These are phyloP conservation scores for Pleurotus djamor DNA, from an alignment of 768 basidiomycete genomes.

Conservation along the genomic window DNA sequence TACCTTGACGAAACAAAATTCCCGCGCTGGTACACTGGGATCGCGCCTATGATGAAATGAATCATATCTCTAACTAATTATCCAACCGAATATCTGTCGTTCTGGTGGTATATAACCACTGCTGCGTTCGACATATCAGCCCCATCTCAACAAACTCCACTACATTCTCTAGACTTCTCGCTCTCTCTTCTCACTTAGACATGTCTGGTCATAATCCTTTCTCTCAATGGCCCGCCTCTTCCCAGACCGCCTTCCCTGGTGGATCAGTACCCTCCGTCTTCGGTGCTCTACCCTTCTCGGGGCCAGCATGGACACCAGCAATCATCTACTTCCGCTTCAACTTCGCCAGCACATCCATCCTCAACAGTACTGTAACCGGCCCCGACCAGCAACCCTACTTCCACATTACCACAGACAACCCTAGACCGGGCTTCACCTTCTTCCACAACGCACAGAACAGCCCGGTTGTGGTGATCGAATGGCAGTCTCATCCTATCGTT, in stretches of 20 bases:
- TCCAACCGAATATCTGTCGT: too few relatives aligned
- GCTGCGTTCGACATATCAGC: too few relatives aligned
- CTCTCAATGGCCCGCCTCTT: conserved; percentile 18
- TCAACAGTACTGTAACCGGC: conserved; percentile 55
- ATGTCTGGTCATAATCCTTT: conserved; percentile 30
- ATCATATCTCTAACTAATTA: too few relatives aligned
- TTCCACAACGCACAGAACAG: conserved; percentile 46
- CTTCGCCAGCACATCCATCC: conserved; percentile 41
- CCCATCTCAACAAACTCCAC: too few relatives aligned
- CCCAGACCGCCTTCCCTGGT: conserved; percentile 18
- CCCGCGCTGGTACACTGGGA: too few relatives aligned
- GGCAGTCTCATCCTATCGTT: conserved; percentile 46
- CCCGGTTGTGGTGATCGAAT: conserved; percentile 55
- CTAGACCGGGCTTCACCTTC: conserved; percentile 50
- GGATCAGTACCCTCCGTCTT: conserved; percentile 49
- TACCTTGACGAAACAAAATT: too few relatives aligned
- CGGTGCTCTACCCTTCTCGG: conserved; percentile 61
- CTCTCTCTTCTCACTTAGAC: background rate
- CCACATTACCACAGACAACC: conserved; percentile 46
- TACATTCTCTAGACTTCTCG: background rate
- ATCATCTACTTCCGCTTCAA: conserved; percentile 46
- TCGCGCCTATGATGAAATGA: too few relatives aligned
- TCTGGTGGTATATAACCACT: too few relatives aligned
- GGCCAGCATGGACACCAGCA: conserved; percentile 25
- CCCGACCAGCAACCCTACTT: conserved; percentile 46